Percentiles rank a stretch among this genome's conserved stretches.
These are phyloP conservation scores for Silene noctiflora DNA, from an alignment of 179 eudicot species.

Conservation along the genomic window DNA sequence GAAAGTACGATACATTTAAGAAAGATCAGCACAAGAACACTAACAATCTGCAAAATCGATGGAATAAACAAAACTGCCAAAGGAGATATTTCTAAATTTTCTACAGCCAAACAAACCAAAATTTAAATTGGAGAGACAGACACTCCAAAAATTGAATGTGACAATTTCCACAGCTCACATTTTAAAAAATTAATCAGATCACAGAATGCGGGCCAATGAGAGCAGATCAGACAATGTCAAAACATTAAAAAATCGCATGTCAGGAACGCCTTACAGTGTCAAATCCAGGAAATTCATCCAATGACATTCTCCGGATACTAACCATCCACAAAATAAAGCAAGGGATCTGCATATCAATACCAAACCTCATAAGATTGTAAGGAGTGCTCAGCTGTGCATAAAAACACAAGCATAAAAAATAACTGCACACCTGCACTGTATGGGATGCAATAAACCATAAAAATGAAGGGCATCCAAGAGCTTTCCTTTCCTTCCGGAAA, in stretches of 20 bases:
- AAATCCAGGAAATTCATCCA: constrained; percentile 80
- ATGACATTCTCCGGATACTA: constrained; percentile 67
- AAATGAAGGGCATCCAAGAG: constrained; percentile 71
- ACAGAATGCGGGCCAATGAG: neutral
- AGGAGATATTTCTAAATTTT: neutral
- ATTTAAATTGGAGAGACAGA: neutral
- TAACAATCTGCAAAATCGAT: neutral
- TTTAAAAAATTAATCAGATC: neutral
- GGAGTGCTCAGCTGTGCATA: neutral
- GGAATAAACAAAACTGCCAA: neutral
- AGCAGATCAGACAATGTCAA: neutral
- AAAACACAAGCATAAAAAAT: neutral
- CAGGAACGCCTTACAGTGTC: constrained; percentile 60
- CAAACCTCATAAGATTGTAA: constrained; percentile 1
- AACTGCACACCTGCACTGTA: constrained; percentile 57
- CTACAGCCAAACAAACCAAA: neutral
- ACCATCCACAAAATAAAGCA: constrained; percentile 77
- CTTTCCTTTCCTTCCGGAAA: constrained; percentile 56
- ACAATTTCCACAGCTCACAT: neutral
- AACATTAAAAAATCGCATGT: neutral
- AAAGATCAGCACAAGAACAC: neutral
- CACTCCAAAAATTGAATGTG: neutral
- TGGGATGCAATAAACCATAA: constrained; percentile 60
- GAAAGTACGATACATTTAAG: constrained; percentile 11
- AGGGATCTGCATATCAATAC: constrained; percentile 56